Evolutionary conservation across 2,329 filamentous ascomycete species (phyloP).

Genomic region (Blastomyces gilchristii): DNA sequence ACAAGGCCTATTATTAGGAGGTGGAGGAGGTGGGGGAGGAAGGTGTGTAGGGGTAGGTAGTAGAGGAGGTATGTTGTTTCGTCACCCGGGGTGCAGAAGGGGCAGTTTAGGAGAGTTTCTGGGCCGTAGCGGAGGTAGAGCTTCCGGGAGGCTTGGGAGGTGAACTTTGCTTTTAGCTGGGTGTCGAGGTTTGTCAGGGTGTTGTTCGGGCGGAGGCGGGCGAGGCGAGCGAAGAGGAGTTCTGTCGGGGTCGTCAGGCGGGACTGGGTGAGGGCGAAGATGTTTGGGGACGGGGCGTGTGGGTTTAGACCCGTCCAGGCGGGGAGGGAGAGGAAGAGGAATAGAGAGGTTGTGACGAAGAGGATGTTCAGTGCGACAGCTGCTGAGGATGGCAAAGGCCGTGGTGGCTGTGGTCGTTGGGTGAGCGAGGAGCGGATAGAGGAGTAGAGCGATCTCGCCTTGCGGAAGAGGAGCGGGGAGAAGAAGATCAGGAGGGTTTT

Average conservation of each 20-base stretch:
- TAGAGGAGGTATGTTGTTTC: constrained; percentile 67
- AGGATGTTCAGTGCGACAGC: constrained; percentile 39
- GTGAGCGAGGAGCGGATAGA: constrained; percentile 25
- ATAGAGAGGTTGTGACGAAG: constrained; percentile 43
- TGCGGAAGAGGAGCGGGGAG: constrained; percentile 33
- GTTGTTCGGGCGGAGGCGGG: constrained; percentile 31
- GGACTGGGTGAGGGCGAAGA: constrained; percentile 67
- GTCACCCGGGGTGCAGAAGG: constrained; percentile 70
- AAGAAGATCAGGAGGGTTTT: constrained; percentile 37
- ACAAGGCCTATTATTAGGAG: constrained; percentile 59
- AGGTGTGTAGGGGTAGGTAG: constrained; percentile 56
- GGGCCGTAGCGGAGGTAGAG: constrained; percentile 80
- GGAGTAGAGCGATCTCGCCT: constrained; percentile 30
- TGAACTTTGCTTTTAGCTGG: constrained; percentile 56
- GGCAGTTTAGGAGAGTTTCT: constrained; percentile 59
- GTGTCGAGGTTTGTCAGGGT: constrained; percentile 47
- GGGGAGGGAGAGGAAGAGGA: constrained; percentile 55
- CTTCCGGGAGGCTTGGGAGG: constrained; percentile 59
- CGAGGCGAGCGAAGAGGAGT: constrained; percentile 69
- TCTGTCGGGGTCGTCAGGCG: constrained; percentile 78
- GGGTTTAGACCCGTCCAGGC: constrained; percentile 44
- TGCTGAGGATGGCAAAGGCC: constrained; percentile 28
- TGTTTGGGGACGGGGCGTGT: constrained; percentile 44
- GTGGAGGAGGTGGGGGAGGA: constrained; percentile 72
- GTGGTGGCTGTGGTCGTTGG: constrained; percentile 24